Percentiles rank a stretch among this genome's conserved stretches.
Evolutionary conservation across 2,329 filamentous ascomycete species (phyloP).

Genomic region (Fusarium austroafricanum): DNA sequence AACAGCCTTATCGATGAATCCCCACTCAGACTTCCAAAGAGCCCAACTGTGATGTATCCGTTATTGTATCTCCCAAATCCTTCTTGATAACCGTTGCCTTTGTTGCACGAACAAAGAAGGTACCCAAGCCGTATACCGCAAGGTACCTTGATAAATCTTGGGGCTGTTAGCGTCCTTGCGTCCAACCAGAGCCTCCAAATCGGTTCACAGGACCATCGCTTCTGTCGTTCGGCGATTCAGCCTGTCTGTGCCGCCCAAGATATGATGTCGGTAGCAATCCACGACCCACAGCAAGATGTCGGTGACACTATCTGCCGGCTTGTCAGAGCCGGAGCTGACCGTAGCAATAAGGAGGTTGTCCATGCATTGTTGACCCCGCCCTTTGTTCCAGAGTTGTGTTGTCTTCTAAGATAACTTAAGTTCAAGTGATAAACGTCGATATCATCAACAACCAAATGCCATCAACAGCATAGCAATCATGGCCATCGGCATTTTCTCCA

Average conservation of each 20-base stretch:
- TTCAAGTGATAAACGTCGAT: conserved; percentile 16
- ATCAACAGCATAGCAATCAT: conserved; percentile 45
- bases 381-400: conserved; percentile 39
- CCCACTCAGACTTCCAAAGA: not conserved
- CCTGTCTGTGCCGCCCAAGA: conserved; percentile 29
- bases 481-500: conserved; percentile 51
- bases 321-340: conserved; percentile 43
- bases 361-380: conserved; percentile 42
- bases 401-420: conserved; percentile 32
- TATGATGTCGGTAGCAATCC: conserved; percentile 35
- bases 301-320: conserved; percentile 48
- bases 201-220: conserved; percentile 42
- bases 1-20: not conserved
- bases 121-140: conserved; percentile 18
- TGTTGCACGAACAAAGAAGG: conserved; percentile 16
- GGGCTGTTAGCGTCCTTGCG: conserved; percentile 41
- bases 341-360: conserved; percentile 38
- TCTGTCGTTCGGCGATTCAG: conserved; percentile 37
- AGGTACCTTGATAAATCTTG: conserved; percentile 21
- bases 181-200: conserved; percentile 46
- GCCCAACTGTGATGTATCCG: not conserved
- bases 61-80: not conserved
- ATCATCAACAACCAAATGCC: conserved; percentile 27
- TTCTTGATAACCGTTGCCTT: not conserved
- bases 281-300: conserved; percentile 45